A percentile compares a stretch with the other conserved stretches of the same genome.
These are phyloP conservation scores for Daldinia caldariorum DNA, from an alignment of 495 filamentous ascomycete genomes.

Conservation along the genomic window DNA sequence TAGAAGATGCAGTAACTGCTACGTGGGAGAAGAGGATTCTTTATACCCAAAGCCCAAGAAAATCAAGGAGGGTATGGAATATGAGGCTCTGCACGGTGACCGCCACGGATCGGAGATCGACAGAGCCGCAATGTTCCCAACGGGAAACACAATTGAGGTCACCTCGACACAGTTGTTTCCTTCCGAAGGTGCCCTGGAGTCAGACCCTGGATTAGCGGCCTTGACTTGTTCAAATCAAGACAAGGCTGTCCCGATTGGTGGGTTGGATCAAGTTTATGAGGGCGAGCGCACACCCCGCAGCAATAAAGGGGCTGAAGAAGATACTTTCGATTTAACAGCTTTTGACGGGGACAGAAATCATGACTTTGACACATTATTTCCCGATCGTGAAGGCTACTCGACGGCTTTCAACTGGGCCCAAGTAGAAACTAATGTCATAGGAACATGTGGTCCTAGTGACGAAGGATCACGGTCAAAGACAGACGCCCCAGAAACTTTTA, in stretches of 20 bases:
- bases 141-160: not conserved
- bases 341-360: not conserved
- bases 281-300: constrained; percentile 21
- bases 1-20: not conserved
- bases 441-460: not conserved
- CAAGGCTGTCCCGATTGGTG: not conserved
- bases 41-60: constrained; percentile 5
- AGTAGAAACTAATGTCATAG: not conserved
- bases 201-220: not conserved
- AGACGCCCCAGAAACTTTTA: not conserved
- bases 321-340: not conserved
- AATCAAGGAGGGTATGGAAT: not conserved
- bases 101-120: not conserved
- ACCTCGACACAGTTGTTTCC: not conserved
- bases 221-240: not conserved
- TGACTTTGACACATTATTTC: not conserved
- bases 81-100: constrained; percentile 9
- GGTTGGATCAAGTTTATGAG: not conserved
- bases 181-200: not conserved
- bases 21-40: not conserved
- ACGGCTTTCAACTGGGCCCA: not conserved
- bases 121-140: constrained; percentile 18
- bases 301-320: not conserved
- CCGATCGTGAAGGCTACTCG: not conserved
- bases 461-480: not conserved